Conservation (phyloP, 1,139 yeast species). For the Lodderomyces parapsilosis region DNA sequence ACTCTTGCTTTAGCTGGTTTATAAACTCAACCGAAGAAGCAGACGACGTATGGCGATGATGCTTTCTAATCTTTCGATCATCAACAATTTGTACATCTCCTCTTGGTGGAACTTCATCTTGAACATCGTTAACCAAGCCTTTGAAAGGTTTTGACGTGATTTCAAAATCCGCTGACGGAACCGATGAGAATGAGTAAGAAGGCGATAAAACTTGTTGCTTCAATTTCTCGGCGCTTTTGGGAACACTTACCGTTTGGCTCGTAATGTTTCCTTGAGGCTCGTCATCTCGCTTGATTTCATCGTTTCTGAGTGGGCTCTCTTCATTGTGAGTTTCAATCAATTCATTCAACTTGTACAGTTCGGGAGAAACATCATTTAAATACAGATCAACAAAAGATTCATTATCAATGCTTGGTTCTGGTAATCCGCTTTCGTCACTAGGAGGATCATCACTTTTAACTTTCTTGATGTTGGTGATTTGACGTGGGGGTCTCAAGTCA, state of each 20-base stretch:
- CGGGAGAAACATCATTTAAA: conserved; percentile 11
- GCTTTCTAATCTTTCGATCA: conserved; percentile 22
- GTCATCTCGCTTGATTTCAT: neutral
- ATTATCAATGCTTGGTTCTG: conserved; percentile 15
- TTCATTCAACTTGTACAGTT: conserved; percentile 10
- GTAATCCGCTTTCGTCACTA: conserved; percentile 10
- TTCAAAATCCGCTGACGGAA: conserved; percentile 1
- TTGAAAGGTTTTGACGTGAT: conserved; percentile 16
- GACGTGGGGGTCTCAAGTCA: neutral
- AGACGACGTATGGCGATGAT: conserved; percentile 16
- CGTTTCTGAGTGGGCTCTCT: neutral
- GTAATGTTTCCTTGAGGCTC: neutral
- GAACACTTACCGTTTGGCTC: neutral
- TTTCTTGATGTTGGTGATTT: neutral
- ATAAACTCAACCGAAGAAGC: conserved; percentile 9
- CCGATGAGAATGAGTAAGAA: neutral
- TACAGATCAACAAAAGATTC: conserved; percentile 15
- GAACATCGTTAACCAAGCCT: conserved; percentile 26
- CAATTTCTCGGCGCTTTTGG: neutral
- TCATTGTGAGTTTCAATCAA: conserved; percentile 6
- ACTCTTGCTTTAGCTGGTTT: neutral
- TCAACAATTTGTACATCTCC: conserved; percentile 30
- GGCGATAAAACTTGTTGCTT: conserved; percentile 1
- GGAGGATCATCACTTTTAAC: neutral
- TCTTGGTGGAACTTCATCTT: conserved; percentile 36